Base-by-base conservation (phyloP, 345 rosid genomes). In the Eucalyptus brandiana region DNA sequence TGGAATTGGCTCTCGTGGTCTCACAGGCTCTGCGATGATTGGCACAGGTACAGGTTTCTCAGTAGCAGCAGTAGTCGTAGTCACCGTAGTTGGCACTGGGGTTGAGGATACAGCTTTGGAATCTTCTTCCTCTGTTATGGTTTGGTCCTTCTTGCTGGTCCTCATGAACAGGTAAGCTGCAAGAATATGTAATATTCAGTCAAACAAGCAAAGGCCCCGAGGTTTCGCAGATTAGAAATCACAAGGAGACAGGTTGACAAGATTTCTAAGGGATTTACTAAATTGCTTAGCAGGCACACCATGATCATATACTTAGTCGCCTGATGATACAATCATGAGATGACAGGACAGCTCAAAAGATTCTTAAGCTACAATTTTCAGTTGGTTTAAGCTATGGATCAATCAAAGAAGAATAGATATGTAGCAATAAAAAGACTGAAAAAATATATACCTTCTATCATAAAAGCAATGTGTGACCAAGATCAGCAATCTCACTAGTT, bases 1-100 rank as follows among this genome's bases (percentile, higher is more conserved):
- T 3, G 97, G 96, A 88, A 97, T 89, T 30, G 95, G 96, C 87
- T 96, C 95, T 53, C 87, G 92, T 62, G 44, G 86, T 93, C 92
- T 95, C 92, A 92, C 86, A 49, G 92, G 92, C 90, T 91, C 93
- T 37, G 90, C 4, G 11, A 92, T 28, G n/a, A 93, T 86, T 53
- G 92, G 92, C 49, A 89, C 80, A 54, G 93, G 85, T 23, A 50
- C n/a, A 6, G 80, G 86, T 86, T 88, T 92, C 69, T 91, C 95
- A 53, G 92, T 87, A 15, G 90, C 89, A 23, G 94, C 86, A 80
- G 92, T 87, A 86, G 90, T 62, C 54, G 90, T 30, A 21, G 89
- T 56, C 76, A 89, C 87, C 2, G 93, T 80, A 21, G 94, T 86
- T 1, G 93, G 85, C 69, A 88, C 90, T 89, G 89, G 87, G 89